phyloP scores from a whole-genome alignment of 2,329 filamentous ascomycete genomes.

The Ceratocystis papillata region DNA sequence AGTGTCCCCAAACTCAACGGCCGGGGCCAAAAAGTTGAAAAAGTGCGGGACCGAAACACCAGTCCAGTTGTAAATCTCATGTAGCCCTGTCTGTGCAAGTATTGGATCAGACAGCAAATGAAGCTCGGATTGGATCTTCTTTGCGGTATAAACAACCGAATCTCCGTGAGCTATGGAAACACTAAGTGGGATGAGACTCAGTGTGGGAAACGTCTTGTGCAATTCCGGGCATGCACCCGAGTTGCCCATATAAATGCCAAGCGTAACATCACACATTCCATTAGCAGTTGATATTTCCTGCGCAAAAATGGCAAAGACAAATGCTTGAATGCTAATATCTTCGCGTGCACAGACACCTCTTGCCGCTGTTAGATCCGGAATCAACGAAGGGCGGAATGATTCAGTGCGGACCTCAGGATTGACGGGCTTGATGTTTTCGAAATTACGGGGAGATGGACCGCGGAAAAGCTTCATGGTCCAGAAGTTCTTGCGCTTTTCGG shows the following conservation, averaged over 20 bases:
- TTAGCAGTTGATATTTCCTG: slow-evolving; percentile 32
- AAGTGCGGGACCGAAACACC: slow-evolving; percentile 5
- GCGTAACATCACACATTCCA: slow-evolving; percentile 36
- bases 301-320: slow-evolving; percentile 65
- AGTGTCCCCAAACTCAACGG: neutral
- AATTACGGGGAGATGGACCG: slow-evolving; percentile 4
- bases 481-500: slow-evolving; percentile 30
- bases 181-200: slow-evolving; percentile 66
- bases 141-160: neutral
- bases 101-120: slow-evolving; percentile 10
- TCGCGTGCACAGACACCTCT: slow-evolving; percentile 33
- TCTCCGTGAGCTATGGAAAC: slow-evolving; percentile 33
- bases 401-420: slow-evolving; percentile 36
- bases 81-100: slow-evolving; percentile 4
- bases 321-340: slow-evolving; percentile 58
- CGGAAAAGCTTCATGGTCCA: slow-evolving; percentile 36
- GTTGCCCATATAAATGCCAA: slow-evolving; percentile 80
- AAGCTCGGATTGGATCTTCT: slow-evolving; percentile 13
- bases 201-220: slow-evolving; percentile 51
- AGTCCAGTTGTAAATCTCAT: slow-evolving; percentile 18
- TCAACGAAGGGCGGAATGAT: slow-evolving; percentile 28
- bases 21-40: slow-evolving; percentile 15
- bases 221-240: slow-evolving; percentile 42
- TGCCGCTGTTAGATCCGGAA: slow-evolving; percentile 32
- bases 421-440: slow-evolving; percentile 28